These are phyloP conservation scores for Aspergillus sp. DNA, from an alignment of 2,329 filamentous ascomycete species.

Conservation along the genomic window DNA sequence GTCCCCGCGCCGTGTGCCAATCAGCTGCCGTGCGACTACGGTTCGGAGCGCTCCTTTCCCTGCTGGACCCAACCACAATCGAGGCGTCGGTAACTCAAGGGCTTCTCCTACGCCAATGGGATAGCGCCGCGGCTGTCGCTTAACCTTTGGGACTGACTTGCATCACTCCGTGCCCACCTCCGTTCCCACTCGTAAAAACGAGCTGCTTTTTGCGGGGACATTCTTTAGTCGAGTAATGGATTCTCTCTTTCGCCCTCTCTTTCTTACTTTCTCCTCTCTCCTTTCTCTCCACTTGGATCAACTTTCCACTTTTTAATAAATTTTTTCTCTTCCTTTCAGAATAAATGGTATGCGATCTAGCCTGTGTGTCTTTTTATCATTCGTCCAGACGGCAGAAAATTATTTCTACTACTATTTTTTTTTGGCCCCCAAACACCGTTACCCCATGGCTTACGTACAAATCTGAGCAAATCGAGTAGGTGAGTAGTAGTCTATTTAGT, in stretches of 20 bases:
- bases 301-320: not conserved
- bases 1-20: slow-evolving; percentile 12
- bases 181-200: slow-evolving; percentile 5
- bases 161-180: slow-evolving; percentile 9
- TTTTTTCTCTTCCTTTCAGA: too few relatives aligned
- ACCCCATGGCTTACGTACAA: not conserved
- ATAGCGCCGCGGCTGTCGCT: slow-evolving; percentile 17
- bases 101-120: slow-evolving; percentile 9
- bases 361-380: not conserved
- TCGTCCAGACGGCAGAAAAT: not conserved
- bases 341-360: not conserved
- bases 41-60: slow-evolving; percentile 35
- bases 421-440: not conserved
- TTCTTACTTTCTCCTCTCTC: too few relatives aligned
- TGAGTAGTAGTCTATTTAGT: not conserved
- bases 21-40: slow-evolving; percentile 34
- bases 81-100: slow-evolving; percentile 10
- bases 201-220: slow-evolving; percentile 13
- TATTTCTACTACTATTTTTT: not conserved
- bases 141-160: slow-evolving; percentile 16
- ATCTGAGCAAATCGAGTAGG: not conserved
- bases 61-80: slow-evolving; percentile 19
- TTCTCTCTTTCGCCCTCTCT: too few relatives aligned
- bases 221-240: not conserved
- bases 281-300: not conserved